These are phyloP conservation scores for Metschnikowia santaceciliae DNA, from an alignment of 805 yeast species.

Conservation along the genomic window DNA sequence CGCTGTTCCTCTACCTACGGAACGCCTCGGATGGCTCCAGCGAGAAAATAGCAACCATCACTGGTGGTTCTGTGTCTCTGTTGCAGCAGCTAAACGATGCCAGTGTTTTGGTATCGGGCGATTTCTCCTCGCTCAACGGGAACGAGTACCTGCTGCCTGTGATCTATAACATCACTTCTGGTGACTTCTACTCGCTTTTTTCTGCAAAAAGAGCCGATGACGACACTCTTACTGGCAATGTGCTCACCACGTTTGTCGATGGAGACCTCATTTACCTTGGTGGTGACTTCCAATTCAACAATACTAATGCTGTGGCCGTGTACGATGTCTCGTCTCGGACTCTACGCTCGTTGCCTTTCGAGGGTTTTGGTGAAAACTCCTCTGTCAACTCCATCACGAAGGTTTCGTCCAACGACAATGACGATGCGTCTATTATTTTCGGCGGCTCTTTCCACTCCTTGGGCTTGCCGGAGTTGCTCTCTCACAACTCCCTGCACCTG, in stretches of 20 bases:
- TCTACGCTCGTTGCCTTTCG: constrained; percentile 56
- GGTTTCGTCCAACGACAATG: constrained; percentile 26
- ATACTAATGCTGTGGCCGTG: constrained; percentile 55
- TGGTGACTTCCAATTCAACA: constrained; percentile 61
- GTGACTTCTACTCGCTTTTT: constrained; percentile 23
- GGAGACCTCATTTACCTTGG: constrained; percentile 65
- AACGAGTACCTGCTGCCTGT: constrained; percentile 27
- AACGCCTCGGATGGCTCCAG: constrained; percentile 11
- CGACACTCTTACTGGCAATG: constrained; percentile 24
- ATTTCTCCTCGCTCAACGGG: constrained; percentile 33
- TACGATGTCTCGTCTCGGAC: constrained; percentile 49
- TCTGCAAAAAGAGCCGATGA: constrained; percentile 14
- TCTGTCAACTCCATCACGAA: constrained; percentile 59
- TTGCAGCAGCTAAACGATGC: constrained; percentile 24
- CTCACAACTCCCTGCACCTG: constrained; percentile 24
- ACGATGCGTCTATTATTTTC: constrained; percentile 56
- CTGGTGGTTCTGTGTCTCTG: constrained; percentile 29
- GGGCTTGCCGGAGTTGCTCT: constrained; percentile 46
- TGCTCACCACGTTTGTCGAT: constrained; percentile 36
- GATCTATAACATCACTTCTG: constrained; percentile 30
- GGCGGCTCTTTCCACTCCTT: constrained; percentile 73
- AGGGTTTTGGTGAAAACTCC: constrained; percentile 67
- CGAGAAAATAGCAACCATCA: constrained; percentile 23
- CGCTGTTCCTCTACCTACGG: constrained; percentile 14
- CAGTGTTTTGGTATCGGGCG: constrained; percentile 32